Conservation (phyloP, 164 flowering plant species). For the Echeveria elegans region DNA sequence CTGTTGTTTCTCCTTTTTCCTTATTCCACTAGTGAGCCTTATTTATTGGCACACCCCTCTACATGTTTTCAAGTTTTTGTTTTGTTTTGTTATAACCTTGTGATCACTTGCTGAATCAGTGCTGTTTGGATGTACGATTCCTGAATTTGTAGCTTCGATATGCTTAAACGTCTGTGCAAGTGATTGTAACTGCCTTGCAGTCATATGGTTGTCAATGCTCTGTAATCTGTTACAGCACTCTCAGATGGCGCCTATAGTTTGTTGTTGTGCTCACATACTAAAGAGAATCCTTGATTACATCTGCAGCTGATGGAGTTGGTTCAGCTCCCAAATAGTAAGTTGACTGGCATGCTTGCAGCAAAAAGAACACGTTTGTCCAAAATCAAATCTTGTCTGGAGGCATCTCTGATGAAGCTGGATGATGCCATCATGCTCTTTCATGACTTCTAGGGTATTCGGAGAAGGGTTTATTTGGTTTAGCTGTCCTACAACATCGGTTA, state of each 20-base stretch:
- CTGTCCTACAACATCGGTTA: too few relatives aligned
- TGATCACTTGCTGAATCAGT: too few relatives aligned
- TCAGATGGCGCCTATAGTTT: too few relatives aligned
- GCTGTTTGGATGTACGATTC: background rate
- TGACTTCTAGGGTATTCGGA: background rate
- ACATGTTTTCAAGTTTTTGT: background rate
- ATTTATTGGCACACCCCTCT: background rate
- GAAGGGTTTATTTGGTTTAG: background rate
- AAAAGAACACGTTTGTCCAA: background rate
- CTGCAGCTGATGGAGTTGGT: constrained; percentile 4
- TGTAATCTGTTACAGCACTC: background rate
- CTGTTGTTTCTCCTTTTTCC: background rate
- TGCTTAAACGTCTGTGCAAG: background rate
- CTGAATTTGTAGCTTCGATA: background rate
- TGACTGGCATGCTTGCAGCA: background rate
- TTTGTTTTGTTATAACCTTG: background rate
- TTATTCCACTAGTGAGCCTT: background rate
- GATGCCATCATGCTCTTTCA: constrained; percentile 11
- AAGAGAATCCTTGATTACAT: background rate
- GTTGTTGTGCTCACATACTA: background rate
- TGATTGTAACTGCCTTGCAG: background rate
- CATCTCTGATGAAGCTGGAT: constrained; percentile 7
- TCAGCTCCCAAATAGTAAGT: background rate
- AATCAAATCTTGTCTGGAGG: background rate
- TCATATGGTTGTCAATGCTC: background rate